Evolutionary conservation across 208 protist genomes (phyloP), one percentile per base, ranked within the genome.

Genomic region (Wallacemonas rigidus): DNA sequence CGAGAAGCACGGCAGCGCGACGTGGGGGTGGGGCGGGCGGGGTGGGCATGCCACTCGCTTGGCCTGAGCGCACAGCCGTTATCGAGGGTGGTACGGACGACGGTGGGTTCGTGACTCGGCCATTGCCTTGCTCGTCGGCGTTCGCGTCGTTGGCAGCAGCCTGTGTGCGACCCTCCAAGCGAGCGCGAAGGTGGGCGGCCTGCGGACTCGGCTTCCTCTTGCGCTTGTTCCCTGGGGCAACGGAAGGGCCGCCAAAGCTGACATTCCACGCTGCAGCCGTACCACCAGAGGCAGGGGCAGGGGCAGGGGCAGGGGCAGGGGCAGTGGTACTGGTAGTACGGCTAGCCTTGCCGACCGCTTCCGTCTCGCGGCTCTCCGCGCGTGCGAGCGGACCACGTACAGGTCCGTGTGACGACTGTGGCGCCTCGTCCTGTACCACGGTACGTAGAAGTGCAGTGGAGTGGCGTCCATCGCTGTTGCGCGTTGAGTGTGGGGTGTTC

Each of bases 1-100:
- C 78, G 26, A 83, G 77, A n/a, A 85, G 45, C 44, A 80, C 62
- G 2, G 43, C 44, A 41, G 36, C 35, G 50, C 77, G 77, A 14
- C 67, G 63, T 2, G 68, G 74, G 12, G 79, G 79, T 6, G 76
- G 71, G 7, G 76, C n/a, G 1, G 71, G 61, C 2, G 67, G 57
- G 3, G 50, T 58, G 9, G 51, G 64, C 47, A 58, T 55, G 0
- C 64, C 50, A 35, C 64, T 69, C 11, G 48, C 35, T 48, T 58
- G 51, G 26, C 35, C 15, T 26, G 26, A 26, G 26, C 26, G 26
- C 17, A 53, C n/a, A 12, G 4, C 2, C 14, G 54, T 14, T n/a
- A 62, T 45, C 3, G 62, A 35, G 40, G 35, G 47, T 45, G 8
- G 12, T 6, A 50, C 45, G 12, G 12, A 6, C 45, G 45, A 6